These are phyloP conservation scores for Sphaerosporella brunnea DNA, from an alignment of 495 filamentous ascomycete species.

Conservation along the genomic window DNA sequence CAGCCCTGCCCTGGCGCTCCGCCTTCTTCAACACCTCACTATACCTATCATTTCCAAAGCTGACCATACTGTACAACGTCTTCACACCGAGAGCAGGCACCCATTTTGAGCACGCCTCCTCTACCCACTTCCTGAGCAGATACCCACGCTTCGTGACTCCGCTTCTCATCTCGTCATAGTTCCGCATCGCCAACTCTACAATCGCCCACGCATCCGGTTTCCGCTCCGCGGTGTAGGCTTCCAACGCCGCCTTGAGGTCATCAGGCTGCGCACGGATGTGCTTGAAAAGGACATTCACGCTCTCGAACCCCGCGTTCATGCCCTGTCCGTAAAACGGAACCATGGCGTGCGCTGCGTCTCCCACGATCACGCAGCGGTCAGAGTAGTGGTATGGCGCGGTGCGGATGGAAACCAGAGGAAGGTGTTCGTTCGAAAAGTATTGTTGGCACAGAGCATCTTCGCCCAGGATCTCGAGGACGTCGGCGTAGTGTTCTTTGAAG, in stretches of 20 bases:
- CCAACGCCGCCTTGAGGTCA: conserved; percentile 42
- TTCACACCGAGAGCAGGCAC: conserved; percentile 63
- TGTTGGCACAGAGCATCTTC: conserved; percentile 47
- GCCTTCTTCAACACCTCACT: conserved; percentile 56
- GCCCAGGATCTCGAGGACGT: conserved; percentile 66
- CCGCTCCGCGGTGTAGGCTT: conserved; percentile 54
- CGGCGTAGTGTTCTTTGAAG: conserved; percentile 70
- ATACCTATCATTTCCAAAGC: conserved; percentile 83
- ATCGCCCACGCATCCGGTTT: conserved; percentile 68
- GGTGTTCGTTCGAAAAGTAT: conserved; percentile 63
- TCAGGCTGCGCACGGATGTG: conserved; percentile 26
- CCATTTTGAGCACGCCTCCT: conserved; percentile 65
- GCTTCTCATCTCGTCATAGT: conserved; percentile 84
- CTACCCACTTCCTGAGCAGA: conserved; percentile 59
- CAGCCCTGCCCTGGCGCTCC: conserved; percentile 46
- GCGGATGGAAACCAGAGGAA: conserved; percentile 68
- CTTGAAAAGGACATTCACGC: conserved; percentile 63
- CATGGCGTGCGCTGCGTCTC: conserved; percentile 94
- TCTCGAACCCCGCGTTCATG: conserved; percentile 74
- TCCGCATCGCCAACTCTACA: conserved; percentile 77
- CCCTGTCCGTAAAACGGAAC: conserved; percentile 89
- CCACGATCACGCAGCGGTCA: conserved; percentile 64
- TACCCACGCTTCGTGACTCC: conserved; percentile 62
- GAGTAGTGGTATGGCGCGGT: conserved; percentile 55
- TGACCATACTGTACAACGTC: conserved; percentile 85